Base-by-base conservation (phyloP, 2,329 filamentous ascomycete species). In the Phialocephala subalpina region DNA sequence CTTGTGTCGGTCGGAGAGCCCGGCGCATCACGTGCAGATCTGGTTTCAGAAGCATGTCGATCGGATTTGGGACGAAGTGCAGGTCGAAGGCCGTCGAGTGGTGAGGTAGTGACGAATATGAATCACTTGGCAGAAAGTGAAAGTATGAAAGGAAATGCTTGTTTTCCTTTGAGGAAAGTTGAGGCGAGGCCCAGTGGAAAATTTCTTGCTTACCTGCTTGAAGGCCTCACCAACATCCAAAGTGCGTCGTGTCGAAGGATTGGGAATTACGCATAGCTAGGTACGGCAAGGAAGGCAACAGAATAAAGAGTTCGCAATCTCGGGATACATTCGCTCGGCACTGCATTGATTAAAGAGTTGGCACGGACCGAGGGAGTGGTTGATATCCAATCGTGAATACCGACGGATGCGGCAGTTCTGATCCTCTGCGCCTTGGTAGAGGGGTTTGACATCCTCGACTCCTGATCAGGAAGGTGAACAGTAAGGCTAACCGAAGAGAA, bases 21-120 rank as follows among this genome's bases (percentile, higher is more conserved):
- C 16, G 11, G 49, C 29, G 27, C n/a, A 29, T 53, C 49, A 53
- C 25, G 25, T 53, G 49, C 11, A 49, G 25, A 33, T 53, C 49
- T 53, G 25, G 45, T 18, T 53, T 53, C 25, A 53, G 25, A 29
- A 33, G 12, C 12, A 53, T 18, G 6, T 4, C 7, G 49, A 33
- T 53, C 49, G 49, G 49, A 29, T 18, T 53, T 53, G 4, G 49
- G 49, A 53, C 25, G 49, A n/a, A 20, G 8, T 53, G n/a, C n/a
- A 49, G 45, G n/a, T 8, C 8, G 20, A 22, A 27, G 20, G 20
- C 25, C n/a, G 22, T 18, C n/a, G 49, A 29, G 5, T 53, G 29
- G 29, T 33, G 29, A 33, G 29, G 9, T 33, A 4, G 9, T 33
- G 29, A 33, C 29, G 29, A 33, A 33, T 33, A 33, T 22, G 18